phyloP scores from a whole-genome alignment of 2,329 filamentous ascomycete genomes.

The Helotiales sp. region DNA sequence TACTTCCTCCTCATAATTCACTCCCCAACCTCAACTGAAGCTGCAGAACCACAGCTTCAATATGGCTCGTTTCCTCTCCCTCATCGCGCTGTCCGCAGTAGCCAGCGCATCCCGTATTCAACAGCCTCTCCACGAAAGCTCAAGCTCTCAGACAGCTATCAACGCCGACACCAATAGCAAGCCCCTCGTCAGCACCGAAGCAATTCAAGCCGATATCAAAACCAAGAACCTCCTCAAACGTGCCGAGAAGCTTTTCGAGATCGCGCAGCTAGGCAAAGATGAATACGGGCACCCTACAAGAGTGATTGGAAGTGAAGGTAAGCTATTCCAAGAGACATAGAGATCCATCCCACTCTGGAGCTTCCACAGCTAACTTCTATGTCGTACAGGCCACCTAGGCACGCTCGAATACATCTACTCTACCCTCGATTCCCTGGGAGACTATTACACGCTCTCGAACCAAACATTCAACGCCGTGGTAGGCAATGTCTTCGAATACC shows the following conservation, averaged over 20 bases:
- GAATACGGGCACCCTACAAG: constrained; percentile 73
- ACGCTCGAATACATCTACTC: constrained; percentile 67
- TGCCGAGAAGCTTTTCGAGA: constrained; percentile 64
- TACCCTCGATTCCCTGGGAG: constrained; percentile 57
- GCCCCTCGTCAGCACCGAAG: constrained; percentile 54
- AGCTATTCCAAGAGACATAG: constrained; percentile 8
- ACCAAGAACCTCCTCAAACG: constrained; percentile 60
- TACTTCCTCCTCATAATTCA: neutral
- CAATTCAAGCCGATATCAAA: constrained; percentile 62
- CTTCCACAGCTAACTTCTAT: constrained; percentile 21
- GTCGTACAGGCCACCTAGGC: constrained; percentile 60
- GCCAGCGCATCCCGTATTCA: constrained; percentile 29
- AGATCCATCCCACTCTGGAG: constrained; percentile 13
- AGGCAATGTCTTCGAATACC: constrained; percentile 63
- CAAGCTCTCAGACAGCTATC: constrained; percentile 33
- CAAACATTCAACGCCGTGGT: constrained; percentile 68
- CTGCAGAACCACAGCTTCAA: constrained; percentile 8
- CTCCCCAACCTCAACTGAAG: constrained; percentile 1
- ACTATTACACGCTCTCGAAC: constrained; percentile 66
- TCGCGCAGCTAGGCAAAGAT: constrained; percentile 61
- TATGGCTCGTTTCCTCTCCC: constrained; percentile 27
- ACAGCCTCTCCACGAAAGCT: constrained; percentile 27
- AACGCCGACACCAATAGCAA: constrained; percentile 32
- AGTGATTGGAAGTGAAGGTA: constrained; percentile 71
- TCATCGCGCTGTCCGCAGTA: constrained; percentile 26